Evolutionary conservation across 176 grass and related monocot genomes (phyloP), one percentile per base, ranked within the genome.

Genomic region (Microstegium vimineum): DNA sequence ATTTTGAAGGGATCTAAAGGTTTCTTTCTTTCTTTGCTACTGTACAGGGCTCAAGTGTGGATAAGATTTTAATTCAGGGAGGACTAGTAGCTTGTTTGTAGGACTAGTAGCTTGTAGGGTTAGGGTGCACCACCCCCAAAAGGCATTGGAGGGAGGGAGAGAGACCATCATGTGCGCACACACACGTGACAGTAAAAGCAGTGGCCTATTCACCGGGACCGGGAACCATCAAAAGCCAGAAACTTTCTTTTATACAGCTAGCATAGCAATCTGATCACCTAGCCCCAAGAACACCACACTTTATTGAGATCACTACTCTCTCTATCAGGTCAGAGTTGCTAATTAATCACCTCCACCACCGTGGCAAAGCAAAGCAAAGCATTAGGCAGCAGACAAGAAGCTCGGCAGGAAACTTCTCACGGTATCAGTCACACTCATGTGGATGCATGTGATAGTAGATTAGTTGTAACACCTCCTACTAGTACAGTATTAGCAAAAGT

Each of bases 121-220:
- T 9, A 10, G 22, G 54, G 22, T 57, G 10, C 31, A 26, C 10
- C n/a, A 33, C 22, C 5, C n/a, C 20, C 15, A 80, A 75, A 66
- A 40, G 25, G 9, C 54, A 56, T 30, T n/a, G 25, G 37, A 45
- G 46, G 5, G 47, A 31, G 47, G 64, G 64, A 78, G n/a, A n/a
- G n/a, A n/a, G n/a, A n/a, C n/a, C n/a, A n/a, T n/a, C n/a, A n/a
- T n/a, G n/a, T n/a, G n/a, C n/a, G 35, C 61, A 81, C 84, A 86
- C 68, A 86, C 84, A 81, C 85, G 27, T 86, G 85, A 86, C 36
- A 57, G 45, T 10, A 86, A 86, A 80, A 45, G 23, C 69, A 25
- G 66, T 41, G 35, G 25, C 25, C 67, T 70, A 59, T 84, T 60
- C 62, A 38, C 16, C 16, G n/a, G 22, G 8, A 42, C 18, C 56